phyloP scores from a whole-genome alignment of 176 grass and related monocot genomes.

The Alloteropsis semialata region DNA sequence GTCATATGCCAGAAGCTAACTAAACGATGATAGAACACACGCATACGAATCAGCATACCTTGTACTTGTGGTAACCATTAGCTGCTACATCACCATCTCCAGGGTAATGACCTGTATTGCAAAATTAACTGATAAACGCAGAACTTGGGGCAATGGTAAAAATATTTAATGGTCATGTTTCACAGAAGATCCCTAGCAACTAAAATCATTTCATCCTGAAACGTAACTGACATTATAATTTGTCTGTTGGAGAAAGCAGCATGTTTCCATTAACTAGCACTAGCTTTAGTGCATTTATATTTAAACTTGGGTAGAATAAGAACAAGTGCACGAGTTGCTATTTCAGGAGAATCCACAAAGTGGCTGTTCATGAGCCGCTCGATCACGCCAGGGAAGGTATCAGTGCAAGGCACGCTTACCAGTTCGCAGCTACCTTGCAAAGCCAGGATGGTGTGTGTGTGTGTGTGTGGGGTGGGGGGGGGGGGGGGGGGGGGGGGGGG shows the following conservation, averaged over 20 bases:
- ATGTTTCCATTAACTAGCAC: not conserved
- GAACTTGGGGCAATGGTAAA: not conserved
- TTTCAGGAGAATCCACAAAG: not conserved
- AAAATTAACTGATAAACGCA: not conserved
- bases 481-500: too few relatives aligned
- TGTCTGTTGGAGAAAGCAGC: not conserved
- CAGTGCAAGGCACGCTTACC: not conserved
- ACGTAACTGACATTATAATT: too few relatives aligned
- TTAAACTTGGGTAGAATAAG: not conserved
- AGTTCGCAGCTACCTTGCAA: not conserved
- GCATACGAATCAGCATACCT: constrained; percentile 5
- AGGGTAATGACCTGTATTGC: constrained; percentile 9
- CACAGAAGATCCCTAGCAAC: not conserved
- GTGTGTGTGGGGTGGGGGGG: too few relatives aligned
- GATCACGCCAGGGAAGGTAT: not conserved
- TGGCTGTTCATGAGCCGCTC: not conserved
- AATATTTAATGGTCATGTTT: not conserved
- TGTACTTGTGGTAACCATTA: constrained; percentile 54
- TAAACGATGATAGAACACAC: not conserved
- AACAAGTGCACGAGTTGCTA: not conserved
- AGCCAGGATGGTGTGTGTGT: too few relatives aligned
- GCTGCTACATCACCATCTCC: constrained; percentile 36
- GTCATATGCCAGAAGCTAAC: not conserved
- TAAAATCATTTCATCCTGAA: not conserved
- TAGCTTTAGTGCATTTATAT: not conserved